Percentiles rank a stretch among this genome's conserved stretches.
Conservation (phyloP, 2,329 filamentous ascomycete species). For the Sordariomycetes sp. region DNA sequence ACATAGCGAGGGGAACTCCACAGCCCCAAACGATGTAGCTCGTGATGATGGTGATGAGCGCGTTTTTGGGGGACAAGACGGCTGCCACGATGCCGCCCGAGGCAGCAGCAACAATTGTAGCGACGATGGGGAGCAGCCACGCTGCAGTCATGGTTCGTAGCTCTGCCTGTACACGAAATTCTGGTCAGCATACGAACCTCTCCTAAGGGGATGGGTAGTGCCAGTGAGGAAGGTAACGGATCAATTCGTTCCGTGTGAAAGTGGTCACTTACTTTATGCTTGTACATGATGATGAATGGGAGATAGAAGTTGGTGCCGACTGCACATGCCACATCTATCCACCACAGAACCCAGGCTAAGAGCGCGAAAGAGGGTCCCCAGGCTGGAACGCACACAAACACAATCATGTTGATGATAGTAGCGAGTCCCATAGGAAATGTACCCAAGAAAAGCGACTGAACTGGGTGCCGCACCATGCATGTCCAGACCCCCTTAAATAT, state of each 20-base stretch:
- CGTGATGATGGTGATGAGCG: slow-evolving; percentile 48
- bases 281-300: slow-evolving; percentile 48
- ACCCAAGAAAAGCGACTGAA: slow-evolving; percentile 59
- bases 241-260: too few species aligned
- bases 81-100: slow-evolving; percentile 55
- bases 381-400: slow-evolving; percentile 45
- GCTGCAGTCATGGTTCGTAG: slow-evolving; percentile 60
- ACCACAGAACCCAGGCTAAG: slow-evolving; percentile 49
- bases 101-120: slow-evolving; percentile 55
- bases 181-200: slow-evolving; percentile 32
- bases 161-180: slow-evolving; percentile 40
- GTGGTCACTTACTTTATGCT: too few species aligned
- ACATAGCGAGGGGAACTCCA: slow-evolving; percentile 29
- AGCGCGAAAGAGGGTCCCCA: slow-evolving; percentile 50
- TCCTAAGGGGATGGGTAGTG: too few species aligned
- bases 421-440: slow-evolving; percentile 62
- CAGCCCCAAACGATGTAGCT: slow-evolving; percentile 63
- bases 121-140: slow-evolving; percentile 57
- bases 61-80: slow-evolving; percentile 39
- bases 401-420: slow-evolving; percentile 58
- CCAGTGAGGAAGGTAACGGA: too few species aligned
- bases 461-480: slow-evolving; percentile 57
- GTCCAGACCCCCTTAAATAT: slow-evolving; percentile 58
- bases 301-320: slow-evolving; percentile 43
- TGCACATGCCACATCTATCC: slow-evolving; percentile 43